phyloP scores from a whole-genome alignment of 2,329 filamentous ascomycete genomes.

The Arachnopeziza araneosa region DNA sequence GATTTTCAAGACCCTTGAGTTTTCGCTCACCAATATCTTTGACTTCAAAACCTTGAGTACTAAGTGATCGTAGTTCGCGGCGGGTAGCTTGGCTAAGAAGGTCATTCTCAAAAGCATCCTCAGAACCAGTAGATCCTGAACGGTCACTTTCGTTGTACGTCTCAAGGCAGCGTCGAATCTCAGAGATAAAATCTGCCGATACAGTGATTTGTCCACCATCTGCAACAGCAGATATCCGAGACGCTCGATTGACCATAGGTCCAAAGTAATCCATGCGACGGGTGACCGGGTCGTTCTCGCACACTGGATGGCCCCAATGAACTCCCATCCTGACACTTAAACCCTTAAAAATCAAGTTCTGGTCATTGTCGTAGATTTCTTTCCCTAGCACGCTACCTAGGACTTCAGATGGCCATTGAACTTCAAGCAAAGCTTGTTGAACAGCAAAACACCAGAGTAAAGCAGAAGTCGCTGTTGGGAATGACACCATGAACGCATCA shows the following conservation, averaged over 20 bases:
- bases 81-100: conserved; percentile 70
- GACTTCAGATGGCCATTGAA: conserved; percentile 90
- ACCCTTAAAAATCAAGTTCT: conserved; percentile 86
- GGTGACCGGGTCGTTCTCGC: conserved; percentile 92
- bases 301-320: conserved; percentile 91
- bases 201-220: conserved; percentile 97
- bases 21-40: conserved; percentile 95
- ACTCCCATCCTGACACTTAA: conserved; percentile 96
- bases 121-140: conserved; percentile 60
- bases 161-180: conserved; percentile 87
- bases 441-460: conserved; percentile 95
- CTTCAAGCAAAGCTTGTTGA: conserved; percentile 79
- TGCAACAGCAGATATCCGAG: conserved; percentile 87
- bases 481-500: conserved; percentile 98
- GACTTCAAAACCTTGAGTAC: conserved; percentile 89
- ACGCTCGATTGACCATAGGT: conserved; percentile 96
- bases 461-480: conserved; percentile 90
- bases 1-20: conserved; percentile 94
- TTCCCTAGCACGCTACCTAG: conserved; percentile 81
- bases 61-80: conserved; percentile 80
- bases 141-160: conserved; percentile 83
- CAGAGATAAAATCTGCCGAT: conserved; percentile 92
- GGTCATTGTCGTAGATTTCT: conserved; percentile 75
- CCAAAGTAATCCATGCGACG: conserved; percentile 99
- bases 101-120: conserved; percentile 73